Base-by-base conservation (phyloP, 1,139 yeast genomes). In the Saccharomycopsis hybrid region DNA sequence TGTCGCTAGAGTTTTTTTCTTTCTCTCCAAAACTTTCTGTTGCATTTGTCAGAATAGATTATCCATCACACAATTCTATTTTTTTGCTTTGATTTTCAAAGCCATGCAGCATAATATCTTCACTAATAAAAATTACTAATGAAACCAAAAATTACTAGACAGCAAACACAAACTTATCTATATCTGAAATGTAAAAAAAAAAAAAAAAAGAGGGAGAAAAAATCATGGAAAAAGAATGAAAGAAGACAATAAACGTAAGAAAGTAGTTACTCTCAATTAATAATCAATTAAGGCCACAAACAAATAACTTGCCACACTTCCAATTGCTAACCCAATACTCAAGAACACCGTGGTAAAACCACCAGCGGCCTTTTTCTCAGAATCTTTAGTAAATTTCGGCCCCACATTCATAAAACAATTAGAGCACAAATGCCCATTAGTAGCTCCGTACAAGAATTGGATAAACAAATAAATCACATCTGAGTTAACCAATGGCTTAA, bases 351-450 rank as follows among this genome's bases (percentile, higher is more conserved):
- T 80, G 51, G 95, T 85, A 63, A 89, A 85, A 2, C 96, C 97
- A 39, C 97, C 96, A 0, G 97, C 96, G 0, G 96, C 96, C 57
- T 86, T 89, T 63, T 81, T 82, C 61, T 87, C 94, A 25, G 76
- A 76, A 43, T 78, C 85, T 13, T 67, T 70, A 35, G 73, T 75
- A 54, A 83, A 71, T 50, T 72, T 71, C 24, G 72, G 72, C 0
- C 90, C 84, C 4, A 90, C 86, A 41, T 75, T 73, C 90, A 90
- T 88, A 65, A 90, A 85, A 52, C 89, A 76, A 28, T 89, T 77
- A 4, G 95, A 83, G 50, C 86, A 76, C 39, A 86, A 71, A 59
- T 89, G 95, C 3, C 98, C 98, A 61, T 87, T 89, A 5, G 95
- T 78, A 45, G 87, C 60, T 0, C 98, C 98, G 69, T 88, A 92